Percentiles rank a stretch among this genome's conserved stretches.
These are phyloP conservation scores for Vickermania ingenoplastis DNA, from an alignment of 208 protist genomes.

Conservation along the genomic window DNA sequence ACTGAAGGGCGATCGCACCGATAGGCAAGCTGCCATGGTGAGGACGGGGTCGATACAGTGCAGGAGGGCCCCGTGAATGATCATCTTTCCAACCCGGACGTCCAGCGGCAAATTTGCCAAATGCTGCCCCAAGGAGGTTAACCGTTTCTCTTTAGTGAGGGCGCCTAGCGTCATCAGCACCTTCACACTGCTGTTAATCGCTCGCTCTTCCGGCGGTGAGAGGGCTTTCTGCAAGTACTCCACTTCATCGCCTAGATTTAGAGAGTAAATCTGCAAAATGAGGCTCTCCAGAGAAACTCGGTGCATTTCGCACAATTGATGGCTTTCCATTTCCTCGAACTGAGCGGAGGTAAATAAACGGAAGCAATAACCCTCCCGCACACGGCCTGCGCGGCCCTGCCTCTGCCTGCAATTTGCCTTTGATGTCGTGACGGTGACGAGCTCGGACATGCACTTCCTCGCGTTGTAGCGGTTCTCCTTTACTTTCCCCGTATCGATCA, in stretches of 20 bases:
- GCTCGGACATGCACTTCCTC: slow-evolving; percentile 59
- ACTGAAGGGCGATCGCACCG: slow-evolving; percentile 85
- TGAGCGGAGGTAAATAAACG: slow-evolving; percentile 88
- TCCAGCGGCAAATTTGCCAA: slow-evolving; percentile 89
- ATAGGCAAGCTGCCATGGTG: slow-evolving; percentile 92
- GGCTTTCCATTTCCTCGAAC: slow-evolving; percentile 72
- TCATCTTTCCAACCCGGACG: slow-evolving; percentile 90
- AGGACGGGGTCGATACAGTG: slow-evolving; percentile 94
- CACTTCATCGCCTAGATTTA: slow-evolving; percentile 82
- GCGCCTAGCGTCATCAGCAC: slow-evolving; percentile 80
- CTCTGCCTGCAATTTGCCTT: slow-evolving; percentile 93
- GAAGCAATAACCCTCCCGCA: slow-evolving; percentile 92
- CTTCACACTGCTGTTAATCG: slow-evolving; percentile 78
- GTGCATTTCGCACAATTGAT: slow-evolving; percentile 94
- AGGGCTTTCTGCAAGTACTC: slow-evolving; percentile 85
- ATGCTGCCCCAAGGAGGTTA: slow-evolving; percentile 89
- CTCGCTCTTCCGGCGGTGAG: slow-evolving; percentile 67
- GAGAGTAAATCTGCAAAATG: slow-evolving; percentile 89
- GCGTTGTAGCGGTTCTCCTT: slow-evolving; percentile 94
- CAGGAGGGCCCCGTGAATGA: slow-evolving; percentile 92
- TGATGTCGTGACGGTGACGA: slow-evolving; percentile 89
- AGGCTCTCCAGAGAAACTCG: slow-evolving; percentile 93
- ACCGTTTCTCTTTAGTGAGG: slow-evolving; percentile 61
- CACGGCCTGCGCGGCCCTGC: slow-evolving; percentile 93
- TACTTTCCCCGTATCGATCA: slow-evolving; percentile 95